phyloP scores from a whole-genome alignment of 1,139 yeast genomes.

The Spathaspora sp. region DNA sequence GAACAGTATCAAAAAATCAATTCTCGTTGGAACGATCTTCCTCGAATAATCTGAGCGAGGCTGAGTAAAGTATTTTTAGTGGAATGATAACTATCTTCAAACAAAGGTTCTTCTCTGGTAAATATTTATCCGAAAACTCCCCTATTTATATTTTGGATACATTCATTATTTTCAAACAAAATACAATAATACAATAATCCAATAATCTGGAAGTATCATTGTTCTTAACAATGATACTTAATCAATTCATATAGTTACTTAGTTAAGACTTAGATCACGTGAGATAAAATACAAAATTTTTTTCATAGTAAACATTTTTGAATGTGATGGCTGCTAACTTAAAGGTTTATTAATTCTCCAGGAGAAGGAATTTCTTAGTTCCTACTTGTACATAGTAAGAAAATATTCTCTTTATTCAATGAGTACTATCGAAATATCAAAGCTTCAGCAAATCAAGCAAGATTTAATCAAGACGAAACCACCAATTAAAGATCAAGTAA shows the following conservation, averaged over 20 bases:
- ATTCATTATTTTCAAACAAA: too few species aligned
- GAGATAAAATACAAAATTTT: neutral
- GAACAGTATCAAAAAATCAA: too few species aligned
- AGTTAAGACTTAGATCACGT: neutral
- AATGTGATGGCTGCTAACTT: slow-evolving; percentile 1
- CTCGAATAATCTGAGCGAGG: neutral
- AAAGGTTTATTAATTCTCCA: neutral
- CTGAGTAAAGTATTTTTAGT: neutral
- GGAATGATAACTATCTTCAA: neutral
- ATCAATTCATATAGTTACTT: neutral
- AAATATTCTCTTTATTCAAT: neutral
- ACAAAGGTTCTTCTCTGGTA: neutral
- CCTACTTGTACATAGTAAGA: neutral
- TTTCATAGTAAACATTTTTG: neutral
- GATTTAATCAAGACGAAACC: slow-evolving; percentile 10
- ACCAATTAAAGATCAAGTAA: slow-evolving; percentile 7
- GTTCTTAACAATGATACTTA: too few species aligned
- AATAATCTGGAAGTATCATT: too few species aligned
- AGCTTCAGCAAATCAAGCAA: slow-evolving; percentile 8
- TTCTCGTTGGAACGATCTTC: too few species aligned
- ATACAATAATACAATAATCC: too few species aligned
- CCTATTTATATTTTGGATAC: neutral
- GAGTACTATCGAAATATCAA: neutral
- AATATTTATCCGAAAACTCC: slow-evolving; percentile 1
- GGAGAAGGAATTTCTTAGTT: neutral